Percentiles rank a stretch among this genome's conserved stretches.
Evolutionary conservation across 2,329 filamentous ascomycete species (phyloP).

Genomic region (Fusarium chlamydosporum): DNA sequence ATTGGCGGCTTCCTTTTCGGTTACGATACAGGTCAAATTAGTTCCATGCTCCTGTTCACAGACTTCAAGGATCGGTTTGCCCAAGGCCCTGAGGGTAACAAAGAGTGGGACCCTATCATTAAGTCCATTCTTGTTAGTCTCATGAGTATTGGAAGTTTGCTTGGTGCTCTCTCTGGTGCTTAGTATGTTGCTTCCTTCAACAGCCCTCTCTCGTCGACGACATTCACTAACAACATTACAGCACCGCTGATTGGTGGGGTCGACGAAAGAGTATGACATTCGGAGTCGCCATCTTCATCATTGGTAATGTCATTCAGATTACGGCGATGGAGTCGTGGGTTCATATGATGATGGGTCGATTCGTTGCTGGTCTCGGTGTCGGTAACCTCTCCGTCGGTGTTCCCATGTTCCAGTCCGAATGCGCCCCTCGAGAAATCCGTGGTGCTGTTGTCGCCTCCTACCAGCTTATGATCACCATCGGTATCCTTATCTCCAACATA

Average conservation of each 20-base stretch:
- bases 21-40: constrained; percentile 74
- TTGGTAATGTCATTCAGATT: constrained; percentile 77
- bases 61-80: constrained; percentile 72
- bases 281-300: constrained; percentile 69
- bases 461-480: constrained; percentile 80
- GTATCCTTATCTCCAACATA: constrained; percentile 71
- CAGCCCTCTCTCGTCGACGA: background rate
- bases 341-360: constrained; percentile 75
- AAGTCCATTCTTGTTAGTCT: constrained; percentile 69
- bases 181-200: constrained; percentile 52
- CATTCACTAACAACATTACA: constrained; percentile 36
- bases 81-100: constrained; percentile 59
- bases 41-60: constrained; percentile 63
- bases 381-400: constrained; percentile 76
- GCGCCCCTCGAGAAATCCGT: constrained; percentile 72
- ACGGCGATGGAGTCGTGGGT: constrained; percentile 71
- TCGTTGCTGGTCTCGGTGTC: constrained; percentile 76
- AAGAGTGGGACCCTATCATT: constrained; percentile 59
- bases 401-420: constrained; percentile 77
- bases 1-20: constrained; percentile 75
- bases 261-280: constrained; percentile 68
- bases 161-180: constrained; percentile 68
- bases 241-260: constrained; percentile 70
- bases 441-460: constrained; percentile 77
- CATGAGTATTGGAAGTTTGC: constrained; percentile 68